A percentile compares a stretch with the other conserved stretches of the same genome.
These are phyloP conservation scores for Camellia oleifera DNA, from an alignment of 179 eudicot species.

Conservation along the genomic window DNA sequence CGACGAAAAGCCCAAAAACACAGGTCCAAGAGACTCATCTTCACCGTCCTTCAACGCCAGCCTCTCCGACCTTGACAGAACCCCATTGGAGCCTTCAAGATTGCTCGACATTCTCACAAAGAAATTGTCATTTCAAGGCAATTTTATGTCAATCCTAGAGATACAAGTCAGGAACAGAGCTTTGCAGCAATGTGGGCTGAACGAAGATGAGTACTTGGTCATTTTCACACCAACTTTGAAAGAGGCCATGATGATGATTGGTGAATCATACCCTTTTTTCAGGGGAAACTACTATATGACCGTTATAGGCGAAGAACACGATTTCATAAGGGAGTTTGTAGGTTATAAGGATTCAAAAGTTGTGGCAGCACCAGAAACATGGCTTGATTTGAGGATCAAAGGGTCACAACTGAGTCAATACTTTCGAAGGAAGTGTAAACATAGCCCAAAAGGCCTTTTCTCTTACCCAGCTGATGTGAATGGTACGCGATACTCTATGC, in stretches of 20 bases:
- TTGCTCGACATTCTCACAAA: conserved; percentile 30
- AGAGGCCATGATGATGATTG: conserved; percentile 43
- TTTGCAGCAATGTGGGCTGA: conserved; percentile 34
- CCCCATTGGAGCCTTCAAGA: conserved; percentile 37
- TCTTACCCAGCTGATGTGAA: conserved; percentile 33
- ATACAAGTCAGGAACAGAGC: conserved; percentile 43
- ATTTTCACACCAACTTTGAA: conserved; percentile 21
- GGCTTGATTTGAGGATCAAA: conserved; percentile 47
- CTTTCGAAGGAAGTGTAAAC: conserved; percentile 39
- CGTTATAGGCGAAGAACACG: conserved; percentile 27
- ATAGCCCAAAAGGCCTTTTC: conserved; percentile 41
- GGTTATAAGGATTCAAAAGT: conserved; percentile 31
- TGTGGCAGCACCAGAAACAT: conserved; percentile 39
- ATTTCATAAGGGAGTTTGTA: conserved; percentile 33
- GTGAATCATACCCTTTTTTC: conserved; percentile 48
- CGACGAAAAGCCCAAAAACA: conserved; percentile 24
- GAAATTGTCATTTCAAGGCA: conserved; percentile 37
- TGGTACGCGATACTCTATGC: conserved; percentile 38
- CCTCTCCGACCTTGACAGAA: conserved; percentile 23
- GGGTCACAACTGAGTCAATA: conserved; percentile 50
- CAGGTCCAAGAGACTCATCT: conserved; percentile 14
- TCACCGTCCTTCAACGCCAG: conserved; percentile 24
- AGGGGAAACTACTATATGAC: conserved; percentile 45
- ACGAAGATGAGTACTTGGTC: conserved; percentile 35
- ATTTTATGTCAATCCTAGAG: conserved; percentile 45